These are phyloP conservation scores for Dendrobium nobile DNA, from an alignment of 106 monocot genomes.

Conservation along the genomic window DNA sequence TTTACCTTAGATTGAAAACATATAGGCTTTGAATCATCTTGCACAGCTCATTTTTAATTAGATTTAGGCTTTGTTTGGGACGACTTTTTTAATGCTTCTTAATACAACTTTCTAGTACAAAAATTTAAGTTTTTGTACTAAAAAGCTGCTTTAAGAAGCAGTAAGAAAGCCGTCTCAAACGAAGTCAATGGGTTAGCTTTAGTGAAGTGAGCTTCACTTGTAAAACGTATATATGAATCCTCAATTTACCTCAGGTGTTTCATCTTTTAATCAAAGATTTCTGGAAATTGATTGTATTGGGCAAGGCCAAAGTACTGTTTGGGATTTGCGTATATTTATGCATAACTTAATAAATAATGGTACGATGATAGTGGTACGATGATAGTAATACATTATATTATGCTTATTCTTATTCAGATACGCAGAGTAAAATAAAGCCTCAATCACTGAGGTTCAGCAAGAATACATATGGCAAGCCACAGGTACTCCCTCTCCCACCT, in stretches of 20 bases:
- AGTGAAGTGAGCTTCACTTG: neutral
- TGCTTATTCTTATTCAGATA: slow-evolving; percentile 53
- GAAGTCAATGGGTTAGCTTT: too few species aligned
- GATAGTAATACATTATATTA: neutral
- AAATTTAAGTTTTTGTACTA: too few species aligned
- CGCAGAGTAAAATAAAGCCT: slow-evolving; percentile 38
- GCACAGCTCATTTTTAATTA: neutral
- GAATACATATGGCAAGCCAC: slow-evolving; percentile 84
- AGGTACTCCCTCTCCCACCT: slow-evolving; percentile 37
- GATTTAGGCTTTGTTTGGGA: too few species aligned
- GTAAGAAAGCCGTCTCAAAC: too few species aligned
- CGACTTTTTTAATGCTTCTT: too few species aligned
- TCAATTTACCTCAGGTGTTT: neutral
- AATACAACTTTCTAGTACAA: too few species aligned
- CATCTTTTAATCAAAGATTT: neutral
- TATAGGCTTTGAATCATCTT: neutral
- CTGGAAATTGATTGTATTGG: neutral
- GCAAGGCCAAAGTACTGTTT: neutral
- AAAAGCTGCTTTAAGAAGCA: too few species aligned
- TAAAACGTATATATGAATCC: neutral
- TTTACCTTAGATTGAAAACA: neutral
- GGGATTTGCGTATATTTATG: neutral
- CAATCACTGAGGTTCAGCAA: slow-evolving; percentile 61
- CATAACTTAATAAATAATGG: neutral
- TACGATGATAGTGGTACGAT: neutral